Base-by-base conservation (phyloP, 1,284 basidiomycete species). In the Flammula alnicola region DNA sequence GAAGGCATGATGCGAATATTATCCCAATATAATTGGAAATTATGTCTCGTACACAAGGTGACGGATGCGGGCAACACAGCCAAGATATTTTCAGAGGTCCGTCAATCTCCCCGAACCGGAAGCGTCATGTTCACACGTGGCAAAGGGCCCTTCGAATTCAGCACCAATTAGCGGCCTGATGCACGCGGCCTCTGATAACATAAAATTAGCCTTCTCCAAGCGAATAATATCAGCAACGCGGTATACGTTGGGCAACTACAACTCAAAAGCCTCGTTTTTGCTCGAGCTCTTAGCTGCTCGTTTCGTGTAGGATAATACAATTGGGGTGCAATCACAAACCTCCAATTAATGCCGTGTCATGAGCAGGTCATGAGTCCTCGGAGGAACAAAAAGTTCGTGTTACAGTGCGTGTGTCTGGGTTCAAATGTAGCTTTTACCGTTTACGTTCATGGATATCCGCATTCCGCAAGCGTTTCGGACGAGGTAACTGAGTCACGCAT, bases 1-100 rank as follows among this genome's bases (percentile, higher is more conserved):
- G 49, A 23, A 54, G 46, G 50, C 54, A 51, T 58, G 56, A 57
- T 60, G 56, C 51, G 54, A 54, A 56, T 49, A 53, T 52, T 45
- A 52, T 39, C 49, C 44, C 45, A 51, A 48, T 44, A 44, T 41
- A 59, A 51, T 59, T 50, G 43, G 48, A 45, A 49, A 49, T 45
- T 49, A 43, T 52, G 45, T 44, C 44, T 52, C 50, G 45, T 32
- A 47, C 50, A 47, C 50, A 43, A 43, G 12, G 29, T 30, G 41
- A 41, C 47, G 32, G 47, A 29, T 27, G 32, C 39, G 23, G 46
- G 19, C 46, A 48, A 41, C 40, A 35, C 27, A 40, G 35, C 51
- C 40, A 47, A 46, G 40, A 32, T 46, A 42, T 47, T 49, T 35
- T 40, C 47, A 20, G 33, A 41, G 39, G 47, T 48, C 41, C 36